phyloP scores from a whole-genome alignment of 208 protist species.

The Leishmania tarentolae region DNA sequence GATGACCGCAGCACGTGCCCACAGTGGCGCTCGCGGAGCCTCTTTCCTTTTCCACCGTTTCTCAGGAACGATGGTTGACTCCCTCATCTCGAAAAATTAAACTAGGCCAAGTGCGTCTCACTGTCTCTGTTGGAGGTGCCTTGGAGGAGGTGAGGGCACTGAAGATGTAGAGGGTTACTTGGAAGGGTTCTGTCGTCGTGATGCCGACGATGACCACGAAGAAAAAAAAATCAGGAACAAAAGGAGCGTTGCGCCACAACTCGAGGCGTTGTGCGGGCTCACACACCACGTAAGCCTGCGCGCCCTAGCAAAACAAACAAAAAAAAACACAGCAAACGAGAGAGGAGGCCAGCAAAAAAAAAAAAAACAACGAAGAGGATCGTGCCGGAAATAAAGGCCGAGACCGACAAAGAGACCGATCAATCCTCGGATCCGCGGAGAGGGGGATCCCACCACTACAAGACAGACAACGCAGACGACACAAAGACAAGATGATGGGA shows the following conservation, averaged over 20 bases:
- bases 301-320: neutral
- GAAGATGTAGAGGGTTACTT: neutral
- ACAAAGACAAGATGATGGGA: neutral
- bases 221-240: neutral
- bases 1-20: conserved; percentile 18
- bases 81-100: neutral
- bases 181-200: neutral
- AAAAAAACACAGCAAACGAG: neutral
- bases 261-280: neutral
- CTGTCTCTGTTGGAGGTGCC: neutral
- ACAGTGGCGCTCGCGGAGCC: conserved; percentile 7
- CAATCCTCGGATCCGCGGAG: neutral
- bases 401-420: neutral
- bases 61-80: neutral
- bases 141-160: neutral
- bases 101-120: neutral
- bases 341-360: neutral
- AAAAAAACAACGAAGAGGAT: neutral
- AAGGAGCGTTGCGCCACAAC: no score
- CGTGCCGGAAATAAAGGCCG: neutral
- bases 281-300: neutral
- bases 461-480: neutral
- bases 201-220: neutral
- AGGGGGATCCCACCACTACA: neutral
- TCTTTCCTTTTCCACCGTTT: neutral